phyloP scores from a whole-genome alignment of 2,329 filamentous ascomycete species.

The Fonsecaea pugnacius region DNA sequence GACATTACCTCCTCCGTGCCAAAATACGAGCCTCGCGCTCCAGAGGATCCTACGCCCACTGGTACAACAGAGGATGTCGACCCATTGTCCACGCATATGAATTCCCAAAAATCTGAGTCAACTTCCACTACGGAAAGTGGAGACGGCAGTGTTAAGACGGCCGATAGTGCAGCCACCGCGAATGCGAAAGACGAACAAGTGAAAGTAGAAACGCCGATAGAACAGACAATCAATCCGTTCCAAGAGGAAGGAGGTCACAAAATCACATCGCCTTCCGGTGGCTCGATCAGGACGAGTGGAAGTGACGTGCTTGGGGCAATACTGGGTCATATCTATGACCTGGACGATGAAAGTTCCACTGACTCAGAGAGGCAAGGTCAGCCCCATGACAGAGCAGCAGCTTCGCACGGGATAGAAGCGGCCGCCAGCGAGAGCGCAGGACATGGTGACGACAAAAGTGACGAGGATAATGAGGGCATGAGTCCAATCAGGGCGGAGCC shows the following conservation, averaged over 20 bases:
- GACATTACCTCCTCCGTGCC: constrained; percentile 28
- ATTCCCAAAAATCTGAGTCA: neutral
- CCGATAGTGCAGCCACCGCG: neutral
- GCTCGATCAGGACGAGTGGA: constrained; percentile 34
- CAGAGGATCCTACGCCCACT: constrained; percentile 35
- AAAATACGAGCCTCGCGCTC: constrained; percentile 31
- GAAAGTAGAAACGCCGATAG: constrained; percentile 25
- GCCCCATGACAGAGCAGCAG: neutral
- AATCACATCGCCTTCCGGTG: constrained; percentile 33
- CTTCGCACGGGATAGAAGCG: neutral
- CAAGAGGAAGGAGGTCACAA: constrained; percentile 18
- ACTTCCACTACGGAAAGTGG: neutral
- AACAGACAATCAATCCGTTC: constrained; percentile 13
- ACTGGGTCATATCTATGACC: constrained; percentile 32
- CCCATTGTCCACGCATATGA: constrained; percentile 24
- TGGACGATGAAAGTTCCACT: constrained; percentile 19
- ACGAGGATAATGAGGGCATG: constrained; percentile 11
- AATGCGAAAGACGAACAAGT: neutral
- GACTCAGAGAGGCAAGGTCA: neutral
- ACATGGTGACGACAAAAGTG: neutral
- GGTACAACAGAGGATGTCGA: constrained; percentile 27
- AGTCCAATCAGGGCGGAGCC: constrained; percentile 9
- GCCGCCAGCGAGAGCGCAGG: neutral
- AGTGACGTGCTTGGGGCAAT: constrained; percentile 35
- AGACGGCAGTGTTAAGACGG: neutral